Evolutionary conservation across 768 basidiomycete species (phyloP).

Genomic region (Aureoboletus auriporus): DNA sequence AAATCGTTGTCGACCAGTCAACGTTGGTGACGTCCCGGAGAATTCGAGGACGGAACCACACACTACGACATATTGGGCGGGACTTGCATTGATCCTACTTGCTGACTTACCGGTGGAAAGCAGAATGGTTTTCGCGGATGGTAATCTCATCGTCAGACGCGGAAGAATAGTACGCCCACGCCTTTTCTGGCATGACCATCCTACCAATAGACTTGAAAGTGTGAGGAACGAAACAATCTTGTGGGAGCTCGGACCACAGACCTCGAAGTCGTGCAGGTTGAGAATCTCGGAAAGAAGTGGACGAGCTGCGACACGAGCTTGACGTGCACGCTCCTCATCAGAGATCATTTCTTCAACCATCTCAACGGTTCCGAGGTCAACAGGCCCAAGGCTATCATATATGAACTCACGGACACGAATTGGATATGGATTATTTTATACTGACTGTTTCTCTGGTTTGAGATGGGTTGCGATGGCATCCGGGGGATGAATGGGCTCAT

Average conservation of each 20-base stretch:
- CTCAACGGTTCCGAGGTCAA: slow-evolving; percentile 66
- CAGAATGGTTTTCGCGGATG: slow-evolving; percentile 82
- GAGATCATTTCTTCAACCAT: slow-evolving; percentile 61
- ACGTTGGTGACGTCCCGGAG: slow-evolving; percentile 81
- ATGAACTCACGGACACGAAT: slow-evolving; percentile 1
- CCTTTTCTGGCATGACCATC: slow-evolving; percentile 76
- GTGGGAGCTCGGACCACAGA: slow-evolving; percentile 20
- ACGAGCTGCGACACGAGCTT: slow-evolving; percentile 54
- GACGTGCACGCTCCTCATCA: slow-evolving; percentile 66
- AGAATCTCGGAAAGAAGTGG: slow-evolving; percentile 78
- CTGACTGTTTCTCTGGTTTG: slow-evolving; percentile 81
- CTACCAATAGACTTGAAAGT: slow-evolving; percentile 71
- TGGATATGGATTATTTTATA: background rate
- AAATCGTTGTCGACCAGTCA: slow-evolving; percentile 81
- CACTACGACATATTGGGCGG: slow-evolving; percentile 30
- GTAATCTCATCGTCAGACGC: slow-evolving; percentile 96
- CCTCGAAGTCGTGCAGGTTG: slow-evolving; percentile 95
- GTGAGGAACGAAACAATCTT: slow-evolving; percentile 7
- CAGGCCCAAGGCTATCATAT: slow-evolving; percentile 56
- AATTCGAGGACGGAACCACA: slow-evolving; percentile 91
- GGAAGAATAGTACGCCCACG: slow-evolving; percentile 97
- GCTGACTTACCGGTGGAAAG: slow-evolving; percentile 71
- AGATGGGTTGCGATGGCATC: slow-evolving; percentile 74
- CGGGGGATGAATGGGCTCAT: slow-evolving; percentile 88
- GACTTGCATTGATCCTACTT: background rate